A percentile compares a stretch with the other conserved stretches of the same genome.
Conservation (phyloP, 2,329 filamentous ascomycete genomes). For the Coniochaeta pulveracea region DNA sequence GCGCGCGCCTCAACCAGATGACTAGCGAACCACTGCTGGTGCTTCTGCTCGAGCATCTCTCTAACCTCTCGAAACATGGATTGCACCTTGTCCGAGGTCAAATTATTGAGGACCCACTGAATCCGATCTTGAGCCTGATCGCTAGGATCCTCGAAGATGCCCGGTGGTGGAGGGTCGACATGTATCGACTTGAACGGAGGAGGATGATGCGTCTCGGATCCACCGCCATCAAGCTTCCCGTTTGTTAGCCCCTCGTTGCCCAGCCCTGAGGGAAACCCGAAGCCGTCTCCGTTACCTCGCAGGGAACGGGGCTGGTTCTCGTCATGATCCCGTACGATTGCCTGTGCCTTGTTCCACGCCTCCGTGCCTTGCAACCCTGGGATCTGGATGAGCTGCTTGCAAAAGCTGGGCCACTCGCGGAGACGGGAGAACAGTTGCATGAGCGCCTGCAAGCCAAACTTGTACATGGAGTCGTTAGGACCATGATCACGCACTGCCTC, state of each 20-base stretch:
- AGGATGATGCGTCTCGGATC: slow-evolving; percentile 42
- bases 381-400: slow-evolving; percentile 72
- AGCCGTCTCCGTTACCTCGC: slow-evolving; percentile 36
- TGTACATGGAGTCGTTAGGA: slow-evolving; percentile 87
- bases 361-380: slow-evolving; percentile 75
- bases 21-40: slow-evolving; percentile 93
- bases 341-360: slow-evolving; percentile 71
- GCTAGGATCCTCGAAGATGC: slow-evolving; percentile 68
- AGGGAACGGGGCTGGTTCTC: slow-evolving; percentile 42
- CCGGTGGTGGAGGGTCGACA: slow-evolving; percentile 55
- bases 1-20: slow-evolving; percentile 94
- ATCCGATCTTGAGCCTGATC: slow-evolving; percentile 86
- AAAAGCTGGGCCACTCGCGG: slow-evolving; percentile 92
- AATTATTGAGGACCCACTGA: slow-evolving; percentile 91
- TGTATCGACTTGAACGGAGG: slow-evolving; percentile 71
- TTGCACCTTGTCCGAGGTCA: slow-evolving; percentile 80
- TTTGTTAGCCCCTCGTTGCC: slow-evolving; percentile 50
- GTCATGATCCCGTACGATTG: slow-evolving; percentile 60
- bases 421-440: slow-evolving; percentile 78
- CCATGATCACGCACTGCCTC: slow-evolving; percentile 82
- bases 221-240: slow-evolving; percentile 50
- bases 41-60: slow-evolving; percentile 64
- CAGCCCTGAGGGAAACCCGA: slow-evolving; percentile 9
- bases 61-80: slow-evolving; percentile 75
- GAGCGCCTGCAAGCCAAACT: slow-evolving; percentile 90